A percentile compares a stretch with the other conserved stretches of the same genome.
phyloP scores from a whole-genome alignment of 2,329 filamentous ascomycete species.

The Epichloe uncinata region DNA sequence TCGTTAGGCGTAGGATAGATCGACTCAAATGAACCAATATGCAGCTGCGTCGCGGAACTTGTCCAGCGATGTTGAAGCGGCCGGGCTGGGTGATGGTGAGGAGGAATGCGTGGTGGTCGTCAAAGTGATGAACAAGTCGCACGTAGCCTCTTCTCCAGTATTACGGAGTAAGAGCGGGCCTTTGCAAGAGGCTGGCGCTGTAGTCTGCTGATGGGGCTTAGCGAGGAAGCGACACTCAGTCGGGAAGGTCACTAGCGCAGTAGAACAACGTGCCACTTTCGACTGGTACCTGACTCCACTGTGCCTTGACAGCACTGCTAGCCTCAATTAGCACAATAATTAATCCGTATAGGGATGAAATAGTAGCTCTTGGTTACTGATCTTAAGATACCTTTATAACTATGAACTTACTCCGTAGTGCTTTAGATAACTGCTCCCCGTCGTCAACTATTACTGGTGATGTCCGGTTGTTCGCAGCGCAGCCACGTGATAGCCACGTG shows the following conservation, averaged over 20 bases:
- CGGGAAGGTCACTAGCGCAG: not conserved
- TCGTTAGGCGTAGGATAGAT: not conserved
- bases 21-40: not conserved
- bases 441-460: too few relatives aligned
- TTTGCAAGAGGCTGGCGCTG: conserved; percentile 7
- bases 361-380: too few relatives aligned
- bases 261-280: too few relatives aligned
- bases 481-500: too few relatives aligned
- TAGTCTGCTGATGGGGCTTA: conserved; percentile 1
- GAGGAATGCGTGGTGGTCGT: conserved; percentile 10
- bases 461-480: too few relatives aligned
- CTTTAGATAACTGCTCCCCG: too few relatives aligned
- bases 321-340: too few relatives aligned
- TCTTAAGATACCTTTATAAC: too few relatives aligned
- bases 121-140: conserved; percentile 15
- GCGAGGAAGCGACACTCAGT: not conserved
- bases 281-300: too few relatives aligned
- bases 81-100: conserved; percentile 6
- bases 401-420: too few relatives aligned
- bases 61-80: conserved; percentile 11
- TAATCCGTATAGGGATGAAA: too few relatives aligned
- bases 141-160: conserved; percentile 20
- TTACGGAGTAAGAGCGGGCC: conserved; percentile 2
- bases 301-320: too few relatives aligned
- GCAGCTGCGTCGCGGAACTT: conserved; percentile 4